Evolutionary conservation across 371 early-diverging fungal species (phyloP).

Genomic region (Sporodiniella umbellata): DNA sequence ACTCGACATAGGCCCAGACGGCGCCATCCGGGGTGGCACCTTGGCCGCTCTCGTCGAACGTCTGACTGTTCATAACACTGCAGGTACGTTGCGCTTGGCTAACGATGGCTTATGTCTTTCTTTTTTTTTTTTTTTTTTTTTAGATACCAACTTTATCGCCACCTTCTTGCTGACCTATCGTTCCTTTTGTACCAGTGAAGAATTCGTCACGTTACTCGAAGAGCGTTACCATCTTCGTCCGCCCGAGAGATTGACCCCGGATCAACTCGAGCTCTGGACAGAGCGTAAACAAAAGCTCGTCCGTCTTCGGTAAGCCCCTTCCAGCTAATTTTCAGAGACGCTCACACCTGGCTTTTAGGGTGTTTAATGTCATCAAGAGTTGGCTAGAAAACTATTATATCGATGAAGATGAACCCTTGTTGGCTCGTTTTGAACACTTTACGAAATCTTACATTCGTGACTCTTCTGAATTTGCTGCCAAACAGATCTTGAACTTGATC

Average conservation of each 20-base stretch:
- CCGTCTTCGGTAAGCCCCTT: constrained; percentile 58
- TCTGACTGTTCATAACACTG: constrained; percentile 76
- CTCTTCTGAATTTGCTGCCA: constrained; percentile 63
- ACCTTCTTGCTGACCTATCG: constrained; percentile 90
- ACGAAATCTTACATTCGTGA: constrained; percentile 76
- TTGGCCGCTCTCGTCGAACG: constrained; percentile 82
- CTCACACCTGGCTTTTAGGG: constrained; percentile 31
- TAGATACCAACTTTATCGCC: constrained; percentile 71
- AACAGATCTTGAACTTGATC: constrained; percentile 65
- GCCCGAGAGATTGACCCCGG: constrained; percentile 60
- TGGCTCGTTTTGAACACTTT: constrained; percentile 73
- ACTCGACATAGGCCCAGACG: constrained; percentile 75
- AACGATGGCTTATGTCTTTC: not conserved
- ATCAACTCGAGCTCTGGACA: constrained; percentile 73
- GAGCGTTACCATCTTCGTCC: constrained; percentile 70
- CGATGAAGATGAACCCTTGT: constrained; percentile 65
- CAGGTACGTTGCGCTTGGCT: too few species aligned
- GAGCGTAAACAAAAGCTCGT: constrained; percentile 82
- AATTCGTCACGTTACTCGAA: constrained; percentile 68
- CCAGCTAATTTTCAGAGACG: not conserved
- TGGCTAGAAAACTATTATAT: constrained; percentile 88
- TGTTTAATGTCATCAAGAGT: constrained; percentile 83
- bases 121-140: not conserved
- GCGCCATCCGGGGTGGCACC: constrained; percentile 84
- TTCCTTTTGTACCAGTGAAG: constrained; percentile 75